phyloP scores from a whole-genome alignment of 2,329 filamentous ascomycete genomes.

The Alternaria alternata region DNA sequence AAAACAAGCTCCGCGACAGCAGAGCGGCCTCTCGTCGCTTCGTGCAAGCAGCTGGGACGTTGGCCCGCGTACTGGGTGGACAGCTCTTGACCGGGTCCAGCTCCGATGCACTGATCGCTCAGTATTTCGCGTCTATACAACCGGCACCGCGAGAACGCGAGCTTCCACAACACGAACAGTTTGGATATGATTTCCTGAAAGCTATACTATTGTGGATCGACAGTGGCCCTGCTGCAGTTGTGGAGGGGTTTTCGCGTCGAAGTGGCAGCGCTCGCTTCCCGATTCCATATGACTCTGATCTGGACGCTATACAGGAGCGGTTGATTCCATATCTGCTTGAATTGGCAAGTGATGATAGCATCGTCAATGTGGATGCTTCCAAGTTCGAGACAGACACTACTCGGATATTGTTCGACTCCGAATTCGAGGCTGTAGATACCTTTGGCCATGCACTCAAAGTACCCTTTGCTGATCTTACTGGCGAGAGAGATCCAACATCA shows the following conservation, averaged over 20 bases:
- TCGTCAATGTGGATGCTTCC: slow-evolving; percentile 66
- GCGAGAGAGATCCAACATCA: slow-evolving; percentile 43
- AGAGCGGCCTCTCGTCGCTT: slow-evolving; percentile 67
- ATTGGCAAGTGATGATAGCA: slow-evolving; percentile 59
- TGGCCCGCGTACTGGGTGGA: slow-evolving; percentile 65
- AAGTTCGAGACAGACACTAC: slow-evolving; percentile 65
- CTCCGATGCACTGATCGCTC: slow-evolving; percentile 47
- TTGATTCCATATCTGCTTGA: slow-evolving; percentile 68
- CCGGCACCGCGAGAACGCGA: slow-evolving; percentile 53
- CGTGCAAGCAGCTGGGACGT: slow-evolving; percentile 67
- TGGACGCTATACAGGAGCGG: slow-evolving; percentile 63
- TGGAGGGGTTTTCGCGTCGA: slow-evolving; percentile 64
- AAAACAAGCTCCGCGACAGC: slow-evolving; percentile 64
- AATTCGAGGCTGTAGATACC: slow-evolving; percentile 64
- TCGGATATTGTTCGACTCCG: slow-evolving; percentile 60
- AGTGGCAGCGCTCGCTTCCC: slow-evolving; percentile 59
- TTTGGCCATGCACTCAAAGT: slow-evolving; percentile 63
- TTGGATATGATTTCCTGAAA: slow-evolving; percentile 71
- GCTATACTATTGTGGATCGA: slow-evolving; percentile 70
- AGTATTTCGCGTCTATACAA: slow-evolving; percentile 59
- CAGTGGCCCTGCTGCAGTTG: slow-evolving; percentile 63
- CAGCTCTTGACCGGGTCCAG: slow-evolving; percentile 56
- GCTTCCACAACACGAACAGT: slow-evolving; percentile 56
- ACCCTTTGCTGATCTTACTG: slow-evolving; percentile 61
- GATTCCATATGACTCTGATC: slow-evolving; percentile 58